Base-by-base conservation (phyloP, 495 filamentous ascomycete species). In the Aspergillus avenaceus region DNA sequence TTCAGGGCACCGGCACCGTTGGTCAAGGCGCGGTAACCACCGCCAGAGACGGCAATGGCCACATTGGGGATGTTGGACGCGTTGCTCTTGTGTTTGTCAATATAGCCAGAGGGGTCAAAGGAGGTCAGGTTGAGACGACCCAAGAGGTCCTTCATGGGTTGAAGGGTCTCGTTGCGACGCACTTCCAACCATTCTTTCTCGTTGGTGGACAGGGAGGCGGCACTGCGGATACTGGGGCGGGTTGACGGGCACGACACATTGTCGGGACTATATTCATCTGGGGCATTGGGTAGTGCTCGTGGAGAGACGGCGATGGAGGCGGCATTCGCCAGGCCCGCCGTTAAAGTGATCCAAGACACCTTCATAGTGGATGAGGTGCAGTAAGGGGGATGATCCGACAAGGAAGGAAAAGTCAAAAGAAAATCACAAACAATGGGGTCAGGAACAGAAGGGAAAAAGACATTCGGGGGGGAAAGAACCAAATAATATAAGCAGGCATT, bases 11-110 rank as follows among this genome's bases (percentile, higher is more conserved):
- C 91, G 22, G 84, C 91, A 13, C 90, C 90, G 56, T 85, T 92
- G 73, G 90, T 70, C 64, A 95, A 67, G 2, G 91, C 91, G 41
- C 91, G 75, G 59, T 93, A 96, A 9, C 91, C 91, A 49, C 82
- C 81, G 19, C 82, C 82, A 9, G 79, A 83, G 8, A 72, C 60
- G 0, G 75, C 75, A 26, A 79, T 73, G 44, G 80, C 88, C 24
- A 67, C 83, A 76, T 73, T 86, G 53, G 70, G 83, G 38, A 79
- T 72, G 49, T 73, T 78, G 46, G 78, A 81, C 53, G 70, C 70
- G 62, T 84, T 82, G 46, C 47, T 54, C 24, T 68, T 54, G 48
- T 82, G 67, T 1, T 60, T 65, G 59, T 78, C 71, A 62, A 96
- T 80, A 58, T 91, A 96, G n/a, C 65, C 62, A 8, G 65, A 74